Conservation (phyloP, 805 yeast genomes). For the Metschnikowia reukaufii region DNA sequence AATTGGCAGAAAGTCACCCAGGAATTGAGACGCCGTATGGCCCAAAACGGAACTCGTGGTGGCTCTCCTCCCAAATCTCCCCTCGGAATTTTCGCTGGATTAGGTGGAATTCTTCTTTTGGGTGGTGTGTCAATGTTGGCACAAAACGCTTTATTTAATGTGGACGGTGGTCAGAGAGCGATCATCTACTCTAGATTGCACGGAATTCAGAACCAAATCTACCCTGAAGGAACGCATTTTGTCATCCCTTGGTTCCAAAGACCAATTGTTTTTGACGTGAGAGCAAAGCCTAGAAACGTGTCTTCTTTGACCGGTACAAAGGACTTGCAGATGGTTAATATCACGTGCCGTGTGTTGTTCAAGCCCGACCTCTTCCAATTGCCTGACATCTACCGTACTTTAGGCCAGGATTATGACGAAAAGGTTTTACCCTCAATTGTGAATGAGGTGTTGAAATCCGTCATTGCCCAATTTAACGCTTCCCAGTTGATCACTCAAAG, state of each 20-base stretch:
- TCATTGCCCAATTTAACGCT: constrained; percentile 98
- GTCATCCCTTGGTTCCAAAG: constrained; percentile 93
- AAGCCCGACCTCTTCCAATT: constrained; percentile 79
- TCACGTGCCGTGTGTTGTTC: constrained; percentile 95
- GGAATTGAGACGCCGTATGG: constrained; percentile 41
- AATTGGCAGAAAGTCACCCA: constrained; percentile 41
- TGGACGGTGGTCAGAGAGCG: constrained; percentile 99
- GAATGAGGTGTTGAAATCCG: constrained; percentile 93
- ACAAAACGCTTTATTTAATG: constrained; percentile 47
- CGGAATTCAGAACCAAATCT: constrained; percentile 82
- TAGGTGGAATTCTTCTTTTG: constrained; percentile 41
- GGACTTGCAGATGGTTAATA: constrained; percentile 98
- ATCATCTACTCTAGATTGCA: constrained; percentile 84
- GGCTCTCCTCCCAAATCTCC: constrained; percentile 37
- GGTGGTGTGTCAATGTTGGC: constrained; percentile 43
- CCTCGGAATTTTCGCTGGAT: constrained; percentile 39
- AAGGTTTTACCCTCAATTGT: constrained; percentile 97
- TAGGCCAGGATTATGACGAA: constrained; percentile 95
- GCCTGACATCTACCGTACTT: constrained; percentile 85
- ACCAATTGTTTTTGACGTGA: constrained; percentile 86
- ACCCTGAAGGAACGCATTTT: constrained; percentile 93
- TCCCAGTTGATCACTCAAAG: constrained; percentile 98
- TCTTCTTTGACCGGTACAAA: constrained; percentile 95
- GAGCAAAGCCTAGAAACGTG: constrained; percentile 93
- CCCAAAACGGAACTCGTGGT: constrained; percentile 24